Conservation (phyloP, 1,284 basidiomycete species). For the Coniferiporia weirii region DNA sequence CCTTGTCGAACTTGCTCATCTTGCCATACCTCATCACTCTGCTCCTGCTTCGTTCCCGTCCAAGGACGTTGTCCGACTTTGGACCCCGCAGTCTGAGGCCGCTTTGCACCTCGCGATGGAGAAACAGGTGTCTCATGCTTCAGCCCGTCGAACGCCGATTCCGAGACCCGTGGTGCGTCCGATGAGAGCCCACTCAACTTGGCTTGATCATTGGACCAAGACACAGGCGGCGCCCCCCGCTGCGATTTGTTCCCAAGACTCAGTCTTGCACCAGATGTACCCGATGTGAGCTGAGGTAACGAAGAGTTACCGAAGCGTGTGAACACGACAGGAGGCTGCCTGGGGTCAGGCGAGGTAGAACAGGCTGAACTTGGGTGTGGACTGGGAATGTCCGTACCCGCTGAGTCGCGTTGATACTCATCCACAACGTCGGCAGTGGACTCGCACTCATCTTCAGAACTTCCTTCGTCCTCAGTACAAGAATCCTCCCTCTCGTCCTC, state of each 20-base stretch:
- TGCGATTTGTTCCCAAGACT: neutral
- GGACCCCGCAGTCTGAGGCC: constrained; percentile 10
- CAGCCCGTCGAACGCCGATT: constrained; percentile 12
- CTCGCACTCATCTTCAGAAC: constrained; percentile 14
- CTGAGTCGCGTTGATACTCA: constrained; percentile 11
- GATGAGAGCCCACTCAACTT: constrained; percentile 2
- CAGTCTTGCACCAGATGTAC: neutral
- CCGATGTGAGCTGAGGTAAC: constrained; percentile 9
- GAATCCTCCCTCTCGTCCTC: neutral
- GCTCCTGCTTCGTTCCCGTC: neutral
- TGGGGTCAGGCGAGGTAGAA: neutral
- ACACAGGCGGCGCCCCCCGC: neutral
- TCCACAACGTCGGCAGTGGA: neutral
- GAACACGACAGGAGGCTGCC: neutral
- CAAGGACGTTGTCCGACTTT: neutral
- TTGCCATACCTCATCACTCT: neutral
- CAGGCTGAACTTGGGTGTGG: constrained; percentile 2
- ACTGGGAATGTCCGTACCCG: neutral
- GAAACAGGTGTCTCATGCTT: constrained; percentile 3
- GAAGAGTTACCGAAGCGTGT: constrained; percentile 8
- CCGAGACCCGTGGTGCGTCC: constrained; percentile 9
- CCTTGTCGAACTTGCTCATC: constrained; percentile 35
- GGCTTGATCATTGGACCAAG: constrained; percentile 9
- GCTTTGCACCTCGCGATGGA: neutral
- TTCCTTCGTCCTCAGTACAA: constrained; percentile 5